Conservation (phyloP, 306 rosid genomes). For the Alnus glutinosa region DNA sequence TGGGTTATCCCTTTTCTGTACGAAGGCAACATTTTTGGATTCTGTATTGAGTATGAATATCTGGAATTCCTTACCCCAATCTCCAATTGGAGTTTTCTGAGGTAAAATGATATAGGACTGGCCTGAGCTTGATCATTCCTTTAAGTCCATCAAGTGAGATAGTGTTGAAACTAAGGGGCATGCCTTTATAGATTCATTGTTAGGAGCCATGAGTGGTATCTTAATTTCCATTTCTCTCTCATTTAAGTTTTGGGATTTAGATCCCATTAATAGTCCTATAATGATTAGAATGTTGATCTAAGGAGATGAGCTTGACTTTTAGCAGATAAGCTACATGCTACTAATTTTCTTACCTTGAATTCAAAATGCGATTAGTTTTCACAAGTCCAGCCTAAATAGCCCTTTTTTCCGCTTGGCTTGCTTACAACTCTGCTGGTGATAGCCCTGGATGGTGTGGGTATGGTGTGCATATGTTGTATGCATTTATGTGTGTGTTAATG, state of each 20-base stretch:
- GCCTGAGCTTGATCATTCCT: background rate
- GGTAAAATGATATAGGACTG: background rate
- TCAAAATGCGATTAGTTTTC: background rate
- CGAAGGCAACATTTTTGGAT: background rate
- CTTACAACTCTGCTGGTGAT: background rate
- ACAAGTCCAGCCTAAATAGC: background rate
- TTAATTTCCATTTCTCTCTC: background rate
- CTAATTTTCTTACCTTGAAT: background rate
- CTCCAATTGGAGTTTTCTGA: background rate
- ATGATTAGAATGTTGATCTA: background rate
- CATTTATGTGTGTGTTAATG: background rate
- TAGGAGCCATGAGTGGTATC: background rate
- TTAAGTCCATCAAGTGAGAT: background rate
- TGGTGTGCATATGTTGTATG: background rate
- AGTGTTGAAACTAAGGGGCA: background rate
- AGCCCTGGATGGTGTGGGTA: background rate
- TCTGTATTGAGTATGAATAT: background rate
- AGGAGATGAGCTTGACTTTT: background rate
- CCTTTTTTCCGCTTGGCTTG: background rate
- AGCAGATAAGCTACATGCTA: background rate
- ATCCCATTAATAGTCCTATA: background rate
- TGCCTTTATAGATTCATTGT: background rate
- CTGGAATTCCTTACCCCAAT: background rate
- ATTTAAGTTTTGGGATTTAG: background rate
- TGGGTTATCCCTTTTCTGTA: background rate